A percentile compares a stretch with the other conserved stretches of the same genome.
Conservation (phyloP, 805 yeast species). For the Candida vaughaniae region DNA sequence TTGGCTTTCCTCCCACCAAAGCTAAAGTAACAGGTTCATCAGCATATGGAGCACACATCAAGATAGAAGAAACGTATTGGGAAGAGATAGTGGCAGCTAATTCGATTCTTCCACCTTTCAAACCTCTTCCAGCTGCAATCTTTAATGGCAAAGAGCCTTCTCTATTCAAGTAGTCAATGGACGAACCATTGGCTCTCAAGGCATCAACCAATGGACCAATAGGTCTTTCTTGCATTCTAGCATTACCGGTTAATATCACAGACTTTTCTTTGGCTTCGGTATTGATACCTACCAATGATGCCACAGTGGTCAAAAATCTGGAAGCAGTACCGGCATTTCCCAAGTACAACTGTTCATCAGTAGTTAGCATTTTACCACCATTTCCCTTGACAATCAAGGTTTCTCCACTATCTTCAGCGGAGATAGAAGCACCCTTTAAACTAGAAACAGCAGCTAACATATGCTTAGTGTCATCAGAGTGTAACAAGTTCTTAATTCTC, state of each 20-base stretch:
- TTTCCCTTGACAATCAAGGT: conserved; percentile 83
- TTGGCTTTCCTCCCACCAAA: conserved; percentile 94
- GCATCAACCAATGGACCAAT: conserved; percentile 96
- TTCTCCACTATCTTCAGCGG: conserved; percentile 87
- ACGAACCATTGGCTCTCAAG: conserved; percentile 73
- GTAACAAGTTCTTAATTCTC: conserved; percentile 78
- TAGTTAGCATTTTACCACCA: conserved; percentile 72
- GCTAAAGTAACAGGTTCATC: conserved; percentile 80
- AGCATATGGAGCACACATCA: conserved; percentile 98
- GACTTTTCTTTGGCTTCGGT: conserved; percentile 24
- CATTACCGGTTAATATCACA: conserved; percentile 84
- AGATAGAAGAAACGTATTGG: conserved; percentile 91
- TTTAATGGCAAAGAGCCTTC: conserved; percentile 85
- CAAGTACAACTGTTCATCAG: conserved; percentile 68
- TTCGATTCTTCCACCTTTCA: conserved; percentile 89
- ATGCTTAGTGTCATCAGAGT: conserved; percentile 94
- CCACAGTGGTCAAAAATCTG: conserved; percentile 88
- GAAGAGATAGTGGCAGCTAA: conserved; percentile 95
- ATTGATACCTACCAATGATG: conserved; percentile 66
- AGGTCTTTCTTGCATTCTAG: conserved; percentile 96
- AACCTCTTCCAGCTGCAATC: conserved; percentile 64
- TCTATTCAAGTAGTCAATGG: conserved; percentile 65
- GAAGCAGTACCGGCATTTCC: conserved; percentile 99
- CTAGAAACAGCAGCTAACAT: conserved; percentile 86
- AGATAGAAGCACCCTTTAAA: conserved; percentile 76